Base-by-base conservation (phyloP, 73 alveolate genomes). In the Paramecium primaurelia region DNA sequence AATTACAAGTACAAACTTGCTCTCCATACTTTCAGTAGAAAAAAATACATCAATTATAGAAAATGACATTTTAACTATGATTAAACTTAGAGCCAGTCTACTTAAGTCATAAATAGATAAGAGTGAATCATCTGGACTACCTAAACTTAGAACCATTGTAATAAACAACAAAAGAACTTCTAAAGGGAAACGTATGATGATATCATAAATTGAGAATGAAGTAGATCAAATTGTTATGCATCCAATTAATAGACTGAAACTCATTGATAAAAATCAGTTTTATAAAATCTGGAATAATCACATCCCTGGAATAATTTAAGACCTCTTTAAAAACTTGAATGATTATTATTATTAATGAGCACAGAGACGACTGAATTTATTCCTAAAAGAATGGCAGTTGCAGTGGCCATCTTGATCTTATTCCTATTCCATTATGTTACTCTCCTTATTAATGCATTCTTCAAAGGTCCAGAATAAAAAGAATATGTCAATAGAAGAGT, bases 351-450 rank as follows among this genome's bases (percentile, higher is more conserved):
- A 54, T 54, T 54, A 54, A 54, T 54, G 69, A 54, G 69, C 9
- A 54, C 69, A 16, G 84, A 64, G 84, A 64, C 51, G 20, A 64
- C 84, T 64, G 47, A 64, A 12, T 64, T 64, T 34, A 64, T 34
- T 32, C 84, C 87, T 4, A 73, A 73, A 73, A 73, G 87, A 73
- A 16, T 73, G 59, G 87, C 87, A 12, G 87, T 73, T 16, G 87
- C 87, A 12, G 54, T 73, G 18, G 87, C 87, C 12, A 73, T 73
- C 36, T 20, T 73, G 12, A 32, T 73, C 8, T 18, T 73, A 73
- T 73, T 30, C 26, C 10, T 73, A 36, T 10, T 73, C 20, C 87
- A 73, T 9, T 73, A 73, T n/a, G 30, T 18, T 2, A 73, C 87
- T 10, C 59, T 73, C 12, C 32, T 36, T 11, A 30, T 73, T 34